Percentiles rank a stretch among this genome's conserved stretches.
These are phyloP conservation scores for Pistacia integerrima DNA, from an alignment of 345 rosid genomes.

Conservation along the genomic window DNA sequence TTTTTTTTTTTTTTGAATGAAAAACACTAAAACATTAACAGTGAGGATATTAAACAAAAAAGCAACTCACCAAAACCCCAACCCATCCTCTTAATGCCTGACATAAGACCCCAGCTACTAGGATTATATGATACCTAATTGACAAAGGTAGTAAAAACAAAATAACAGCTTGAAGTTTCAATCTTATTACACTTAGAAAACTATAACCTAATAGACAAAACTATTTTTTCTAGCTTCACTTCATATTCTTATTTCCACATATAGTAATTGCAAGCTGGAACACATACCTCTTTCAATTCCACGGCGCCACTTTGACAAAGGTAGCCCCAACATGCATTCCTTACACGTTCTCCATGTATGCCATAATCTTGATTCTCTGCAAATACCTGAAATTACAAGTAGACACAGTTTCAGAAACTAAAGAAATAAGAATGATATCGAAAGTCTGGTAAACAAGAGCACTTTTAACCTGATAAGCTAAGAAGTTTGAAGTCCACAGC, in stretches of 20 bases:
- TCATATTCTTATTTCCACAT: background rate
- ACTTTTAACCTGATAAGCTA: constrained; percentile 81
- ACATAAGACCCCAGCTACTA: background rate
- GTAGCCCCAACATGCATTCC: constrained; percentile 97
- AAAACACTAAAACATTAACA: background rate
- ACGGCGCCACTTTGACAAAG: constrained; percentile 95
- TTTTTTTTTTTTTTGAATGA: background rate
- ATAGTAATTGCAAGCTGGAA: background rate
- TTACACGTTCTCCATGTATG: constrained; percentile 91
- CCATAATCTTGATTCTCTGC: constrained; percentile 99
- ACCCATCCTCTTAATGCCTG: background rate
- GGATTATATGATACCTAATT: background rate
- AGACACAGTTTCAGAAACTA: constrained; percentile 6
- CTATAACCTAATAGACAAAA: background rate
- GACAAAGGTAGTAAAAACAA: background rate
- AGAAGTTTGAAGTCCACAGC: constrained; percentile 87
- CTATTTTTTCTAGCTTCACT: background rate
- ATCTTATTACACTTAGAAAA: background rate
- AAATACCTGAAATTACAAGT: constrained; percentile 62
- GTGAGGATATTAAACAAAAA: background rate
- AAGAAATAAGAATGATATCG: constrained; percentile 6
- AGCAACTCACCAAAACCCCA: background rate
- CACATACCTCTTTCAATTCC: constrained; percentile 84
- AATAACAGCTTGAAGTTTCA: constrained; percentile 6
- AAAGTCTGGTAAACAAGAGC: background rate